These are phyloP conservation scores for Hyaloscypha bicolor DNA, from an alignment of 495 filamentous ascomycete species.

Conservation along the genomic window DNA sequence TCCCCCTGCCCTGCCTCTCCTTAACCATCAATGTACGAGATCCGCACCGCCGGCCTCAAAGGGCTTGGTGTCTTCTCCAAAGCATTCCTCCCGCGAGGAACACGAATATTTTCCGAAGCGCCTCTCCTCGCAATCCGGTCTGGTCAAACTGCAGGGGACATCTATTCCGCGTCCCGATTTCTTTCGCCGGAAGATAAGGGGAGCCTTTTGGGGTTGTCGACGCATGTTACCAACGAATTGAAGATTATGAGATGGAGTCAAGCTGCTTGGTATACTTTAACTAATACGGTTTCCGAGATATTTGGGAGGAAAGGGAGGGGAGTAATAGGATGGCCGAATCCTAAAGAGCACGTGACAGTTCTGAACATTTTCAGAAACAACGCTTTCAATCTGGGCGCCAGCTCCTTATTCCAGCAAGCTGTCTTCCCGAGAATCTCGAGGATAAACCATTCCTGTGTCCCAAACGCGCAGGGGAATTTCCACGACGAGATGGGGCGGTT, in stretches of 20 bases:
- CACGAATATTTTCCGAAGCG: slow-evolving; percentile 23
- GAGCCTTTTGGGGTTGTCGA: slow-evolving; percentile 2
- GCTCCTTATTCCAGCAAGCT: not conserved
- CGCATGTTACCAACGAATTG: not conserved
- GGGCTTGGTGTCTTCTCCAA: slow-evolving; percentile 26
- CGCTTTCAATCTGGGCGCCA: slow-evolving; percentile 11
- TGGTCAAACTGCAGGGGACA: slow-evolving; percentile 5
- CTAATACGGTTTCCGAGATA: not conserved
- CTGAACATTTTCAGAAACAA: slow-evolving; percentile 22
- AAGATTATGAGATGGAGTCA: slow-evolving; percentile 16
- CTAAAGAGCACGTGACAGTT: slow-evolving; percentile 9
- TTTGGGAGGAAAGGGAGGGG: not conserved
- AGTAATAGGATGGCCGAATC: not conserved
- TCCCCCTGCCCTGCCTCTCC: no score
- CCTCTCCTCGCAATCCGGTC: slow-evolving; percentile 22
- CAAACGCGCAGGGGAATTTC: slow-evolving; percentile 26
- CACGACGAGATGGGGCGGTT: slow-evolving; percentile 15
- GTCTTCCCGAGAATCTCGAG: slow-evolving; percentile 24
- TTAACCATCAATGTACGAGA: slow-evolving; percentile 10
- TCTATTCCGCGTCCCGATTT: slow-evolving; percentile 15
- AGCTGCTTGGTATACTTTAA: slow-evolving; percentile 9
- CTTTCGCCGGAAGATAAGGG: slow-evolving; percentile 7
- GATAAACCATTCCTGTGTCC: slow-evolving; percentile 26
- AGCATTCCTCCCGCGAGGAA: slow-evolving; percentile 16
- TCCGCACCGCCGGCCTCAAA: slow-evolving; percentile 2